Evolutionary conservation across 192 early-diverging fungal genomes (phyloP).

Genomic region (Coemansia sp.): DNA sequence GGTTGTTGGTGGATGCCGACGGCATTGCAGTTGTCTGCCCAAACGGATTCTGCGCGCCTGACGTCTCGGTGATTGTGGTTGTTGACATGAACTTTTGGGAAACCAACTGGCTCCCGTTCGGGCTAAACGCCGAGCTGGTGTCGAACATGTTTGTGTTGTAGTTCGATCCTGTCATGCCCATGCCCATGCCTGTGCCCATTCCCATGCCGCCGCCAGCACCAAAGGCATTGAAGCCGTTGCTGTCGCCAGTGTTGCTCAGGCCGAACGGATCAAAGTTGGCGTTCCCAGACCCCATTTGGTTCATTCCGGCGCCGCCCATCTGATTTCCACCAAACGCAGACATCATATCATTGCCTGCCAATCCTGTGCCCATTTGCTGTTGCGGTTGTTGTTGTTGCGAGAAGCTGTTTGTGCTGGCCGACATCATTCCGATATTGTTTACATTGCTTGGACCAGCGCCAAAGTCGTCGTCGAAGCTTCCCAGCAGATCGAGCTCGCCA

Average conservation of each 20-base stretch:
- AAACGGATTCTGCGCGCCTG: conserved; percentile 25
- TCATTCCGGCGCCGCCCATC: conserved; percentile 5
- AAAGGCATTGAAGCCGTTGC: conserved; percentile 8
- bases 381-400: conserved; percentile 17
- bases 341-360: conserved; percentile 34
- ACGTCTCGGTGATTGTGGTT: conserved; percentile 16
- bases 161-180: conserved; percentile 10
- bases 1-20: conserved; percentile 12
- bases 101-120: conserved; percentile 38
- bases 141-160: conserved; percentile 24
- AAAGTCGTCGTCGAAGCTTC: conserved; percentile 37
- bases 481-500: conserved; percentile 41
- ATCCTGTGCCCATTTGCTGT: conserved; percentile 35
- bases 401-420: conserved; percentile 26
- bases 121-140: conserved; percentile 19
- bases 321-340: conserved; percentile 23
- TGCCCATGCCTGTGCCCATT: conserved; percentile 13
- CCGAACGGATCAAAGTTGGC: conserved; percentile 52
- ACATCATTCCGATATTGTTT: conserved; percentile 33
- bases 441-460: conserved; percentile 20
- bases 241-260: conserved; percentile 8
- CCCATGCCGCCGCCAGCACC: background rate
- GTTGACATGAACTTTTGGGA: conserved; percentile 33
- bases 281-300: background rate
- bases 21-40: conserved; percentile 31